Conservation (phyloP, 305 asterid species). For the Solanum hybrid region DNA sequence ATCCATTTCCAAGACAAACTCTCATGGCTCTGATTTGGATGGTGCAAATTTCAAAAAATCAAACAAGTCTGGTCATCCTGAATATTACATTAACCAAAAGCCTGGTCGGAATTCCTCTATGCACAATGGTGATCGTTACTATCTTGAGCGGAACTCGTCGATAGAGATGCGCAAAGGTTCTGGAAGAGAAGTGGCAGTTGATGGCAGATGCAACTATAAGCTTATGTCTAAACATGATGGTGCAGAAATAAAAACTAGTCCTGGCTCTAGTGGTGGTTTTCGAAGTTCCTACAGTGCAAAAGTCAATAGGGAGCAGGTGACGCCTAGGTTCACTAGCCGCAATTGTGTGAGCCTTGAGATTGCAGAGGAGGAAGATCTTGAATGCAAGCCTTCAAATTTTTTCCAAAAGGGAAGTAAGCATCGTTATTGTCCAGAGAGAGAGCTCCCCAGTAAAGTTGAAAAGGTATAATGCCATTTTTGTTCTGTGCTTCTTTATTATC, state of each 20-base stretch:
- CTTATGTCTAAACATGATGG: slow-evolving; percentile 28
- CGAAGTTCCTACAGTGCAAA: slow-evolving; percentile 30
- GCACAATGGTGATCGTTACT: slow-evolving; percentile 23
- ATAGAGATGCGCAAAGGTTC: slow-evolving; percentile 39
- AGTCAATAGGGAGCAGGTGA: slow-evolving; percentile 24
- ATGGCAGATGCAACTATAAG: slow-evolving; percentile 3
- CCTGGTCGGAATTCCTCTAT: slow-evolving; percentile 21
- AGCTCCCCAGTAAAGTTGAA: slow-evolving; percentile 19
- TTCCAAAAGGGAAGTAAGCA: slow-evolving; percentile 3
- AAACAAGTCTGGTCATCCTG: slow-evolving; percentile 31
- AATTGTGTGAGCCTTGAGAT: slow-evolving; percentile 21
- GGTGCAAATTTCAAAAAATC: slow-evolving; percentile 24
- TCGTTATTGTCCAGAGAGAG: slow-evolving; percentile 17
- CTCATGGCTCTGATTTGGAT: slow-evolving; percentile 27
- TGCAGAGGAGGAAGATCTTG: slow-evolving; percentile 23
- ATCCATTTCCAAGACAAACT: slow-evolving; percentile 26
- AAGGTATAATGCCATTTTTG: slow-evolving; percentile 31
- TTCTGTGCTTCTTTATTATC: not conserved
- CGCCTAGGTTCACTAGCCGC: slow-evolving; percentile 21
- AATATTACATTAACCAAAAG: slow-evolving; percentile 28
- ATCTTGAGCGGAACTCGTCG: slow-evolving; percentile 23
- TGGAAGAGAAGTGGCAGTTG: slow-evolving; percentile 11
- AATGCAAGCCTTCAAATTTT: slow-evolving; percentile 17
- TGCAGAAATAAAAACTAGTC: slow-evolving; percentile 35
- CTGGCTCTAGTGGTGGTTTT: slow-evolving; percentile 27